Conservation (phyloP, 176 grass and related monocot species). For the Pontederia paniculata region DNA sequence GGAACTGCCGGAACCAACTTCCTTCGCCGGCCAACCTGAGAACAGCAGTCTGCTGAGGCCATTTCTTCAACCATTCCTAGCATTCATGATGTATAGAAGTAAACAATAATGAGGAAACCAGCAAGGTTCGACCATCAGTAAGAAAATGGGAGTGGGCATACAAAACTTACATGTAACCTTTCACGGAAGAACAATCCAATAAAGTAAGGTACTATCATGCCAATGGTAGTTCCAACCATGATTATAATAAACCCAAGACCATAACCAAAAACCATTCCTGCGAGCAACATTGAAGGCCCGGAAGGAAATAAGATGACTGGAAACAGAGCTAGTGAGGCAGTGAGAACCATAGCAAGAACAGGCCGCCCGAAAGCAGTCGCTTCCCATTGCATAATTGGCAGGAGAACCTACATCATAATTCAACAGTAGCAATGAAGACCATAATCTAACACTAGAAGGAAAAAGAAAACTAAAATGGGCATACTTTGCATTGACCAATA, state of each 20-base stretch:
- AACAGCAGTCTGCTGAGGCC: constrained; percentile 62
- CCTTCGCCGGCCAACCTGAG: constrained; percentile 59
- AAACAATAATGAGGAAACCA: background rate
- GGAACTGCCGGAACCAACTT: constrained; percentile 76
- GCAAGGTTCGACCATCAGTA: no score
- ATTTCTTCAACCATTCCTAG: constrained; percentile 77
- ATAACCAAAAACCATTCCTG: constrained; percentile 89
- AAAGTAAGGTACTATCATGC: constrained; percentile 79
- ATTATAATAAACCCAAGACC: constrained; percentile 81
- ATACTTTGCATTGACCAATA: no score
- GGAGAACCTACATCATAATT: constrained; percentile 35
- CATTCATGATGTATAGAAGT: constrained; percentile 21
- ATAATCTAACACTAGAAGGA: no score
- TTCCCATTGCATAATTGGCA: constrained; percentile 93
- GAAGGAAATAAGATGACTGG: constrained; percentile 71
- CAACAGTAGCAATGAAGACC: no score
- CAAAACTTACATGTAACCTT: constrained; percentile 50
- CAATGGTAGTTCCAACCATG: constrained; percentile 59
- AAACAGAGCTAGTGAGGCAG: constrained; percentile 64
- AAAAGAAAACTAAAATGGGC: no score
- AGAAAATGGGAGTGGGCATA: no score
- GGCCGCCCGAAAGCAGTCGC: constrained; percentile 63
- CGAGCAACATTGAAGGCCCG: constrained; percentile 72
- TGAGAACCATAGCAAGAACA: constrained; percentile 48
- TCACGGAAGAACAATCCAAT: constrained; percentile 63